A percentile compares a stretch with the other conserved stretches of the same genome.
These are phyloP conservation scores for Debaryomyces subglobosus DNA, from an alignment of 1,139 yeast genomes.

Conservation along the genomic window DNA sequence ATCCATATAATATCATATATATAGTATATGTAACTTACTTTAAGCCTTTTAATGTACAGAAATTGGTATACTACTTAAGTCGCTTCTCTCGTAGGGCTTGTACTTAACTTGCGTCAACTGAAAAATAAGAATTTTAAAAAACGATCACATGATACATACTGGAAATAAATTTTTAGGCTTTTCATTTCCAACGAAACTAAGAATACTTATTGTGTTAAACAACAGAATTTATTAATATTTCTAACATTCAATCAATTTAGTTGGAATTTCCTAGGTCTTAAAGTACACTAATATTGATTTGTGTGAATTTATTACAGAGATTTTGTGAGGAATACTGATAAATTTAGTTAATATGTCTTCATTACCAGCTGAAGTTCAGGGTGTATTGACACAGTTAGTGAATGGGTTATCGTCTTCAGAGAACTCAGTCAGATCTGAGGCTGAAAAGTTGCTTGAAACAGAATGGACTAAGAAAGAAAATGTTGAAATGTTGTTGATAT, in stretches of 20 bases:
- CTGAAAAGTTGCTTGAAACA: slow-evolving; percentile 71
- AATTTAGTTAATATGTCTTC: slow-evolving; percentile 45
- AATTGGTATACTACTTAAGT: background rate
- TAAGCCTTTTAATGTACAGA: background rate
- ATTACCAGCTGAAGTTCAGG: slow-evolving; percentile 64
- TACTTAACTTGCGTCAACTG: background rate
- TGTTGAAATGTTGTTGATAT: slow-evolving; percentile 71
- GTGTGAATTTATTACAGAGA: slow-evolving; percentile 2
- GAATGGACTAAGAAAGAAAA: slow-evolving; percentile 73
- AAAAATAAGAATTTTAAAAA: background rate
- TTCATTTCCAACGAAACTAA: slow-evolving; percentile 1
- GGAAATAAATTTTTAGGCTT: slow-evolving; percentile 4
- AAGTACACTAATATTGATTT: background rate
- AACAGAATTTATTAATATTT: slow-evolving; percentile 2
- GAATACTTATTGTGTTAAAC: slow-evolving; percentile 1
- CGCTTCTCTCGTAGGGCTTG: background rate
- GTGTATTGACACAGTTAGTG: slow-evolving; percentile 59
- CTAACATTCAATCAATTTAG: background rate
- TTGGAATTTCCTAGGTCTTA: slow-evolving; percentile 1
- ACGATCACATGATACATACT: slow-evolving; percentile 3
- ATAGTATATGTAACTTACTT: background rate
- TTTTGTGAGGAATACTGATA: slow-evolving; percentile 7
- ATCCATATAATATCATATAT: background rate
- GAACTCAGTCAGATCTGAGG: slow-evolving; percentile 70
- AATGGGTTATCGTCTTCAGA: slow-evolving; percentile 77